These are phyloP conservation scores for Botrytis fragariae DNA, from an alignment of 2,329 filamentous ascomycete genomes.

Conservation along the genomic window DNA sequence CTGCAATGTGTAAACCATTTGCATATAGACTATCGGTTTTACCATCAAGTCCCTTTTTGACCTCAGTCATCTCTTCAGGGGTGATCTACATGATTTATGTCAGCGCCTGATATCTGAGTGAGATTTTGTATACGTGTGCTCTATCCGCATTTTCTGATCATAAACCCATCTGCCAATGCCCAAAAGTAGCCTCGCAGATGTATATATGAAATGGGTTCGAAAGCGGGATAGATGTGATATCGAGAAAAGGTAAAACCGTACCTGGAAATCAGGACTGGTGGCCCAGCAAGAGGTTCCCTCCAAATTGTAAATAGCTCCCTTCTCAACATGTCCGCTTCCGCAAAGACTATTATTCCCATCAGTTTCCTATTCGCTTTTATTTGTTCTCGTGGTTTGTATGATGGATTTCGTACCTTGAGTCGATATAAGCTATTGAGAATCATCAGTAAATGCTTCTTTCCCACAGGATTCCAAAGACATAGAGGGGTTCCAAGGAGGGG, in stretches of 20 bases:
- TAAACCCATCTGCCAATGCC: not conserved
- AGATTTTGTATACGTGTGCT: not conserved
- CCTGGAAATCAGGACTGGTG: constrained; percentile 59
- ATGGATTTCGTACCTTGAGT: constrained; percentile 51
- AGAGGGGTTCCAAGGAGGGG: constrained; percentile 32
- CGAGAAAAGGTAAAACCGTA: constrained; percentile 25
- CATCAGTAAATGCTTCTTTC: constrained; percentile 24
- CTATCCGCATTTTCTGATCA: not conserved
- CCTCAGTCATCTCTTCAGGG: constrained; percentile 57
- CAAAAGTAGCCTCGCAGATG: not conserved
- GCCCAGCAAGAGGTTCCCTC: constrained; percentile 84
- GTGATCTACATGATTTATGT: constrained; percentile 46
- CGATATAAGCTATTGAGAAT: constrained; percentile 53
- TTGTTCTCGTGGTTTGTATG: not conserved
- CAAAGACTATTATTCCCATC: constrained; percentile 62
- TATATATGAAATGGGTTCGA: not conserved
- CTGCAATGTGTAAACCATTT: constrained; percentile 72
- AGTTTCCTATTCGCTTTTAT: constrained; percentile 23
- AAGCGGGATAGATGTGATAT: not conserved
- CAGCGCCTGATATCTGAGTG: constrained; percentile 2
- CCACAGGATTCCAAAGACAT: not conserved
- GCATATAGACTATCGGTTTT: constrained; percentile 61
- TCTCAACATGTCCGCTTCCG: constrained; percentile 74
- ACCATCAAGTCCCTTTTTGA: constrained; percentile 52
- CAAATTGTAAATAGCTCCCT: constrained; percentile 78